These are phyloP conservation scores for Bryoglossum gracile DNA, from an alignment of 495 filamentous ascomycete species.

Conservation along the genomic window DNA sequence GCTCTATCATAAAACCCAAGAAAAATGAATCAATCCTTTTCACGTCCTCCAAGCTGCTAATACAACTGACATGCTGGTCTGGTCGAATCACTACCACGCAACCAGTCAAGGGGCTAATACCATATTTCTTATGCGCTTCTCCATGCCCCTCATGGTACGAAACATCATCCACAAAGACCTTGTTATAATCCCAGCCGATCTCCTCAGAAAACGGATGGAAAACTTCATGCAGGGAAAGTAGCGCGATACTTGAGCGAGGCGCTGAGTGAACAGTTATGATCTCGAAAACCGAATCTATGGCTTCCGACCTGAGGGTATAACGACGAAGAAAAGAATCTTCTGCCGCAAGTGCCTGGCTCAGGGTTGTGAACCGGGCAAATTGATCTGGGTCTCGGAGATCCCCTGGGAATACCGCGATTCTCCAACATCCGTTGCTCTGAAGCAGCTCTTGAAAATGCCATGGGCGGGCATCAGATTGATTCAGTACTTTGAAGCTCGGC, in stretches of 20 bases:
- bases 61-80: constrained; percentile 24
- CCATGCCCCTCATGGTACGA: constrained; percentile 52
- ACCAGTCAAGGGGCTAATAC: not conserved
- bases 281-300: constrained; percentile 43
- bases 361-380: constrained; percentile 38
- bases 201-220: constrained; percentile 50
- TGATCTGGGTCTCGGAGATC: constrained; percentile 36
- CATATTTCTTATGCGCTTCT: constrained; percentile 32
- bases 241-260: constrained; percentile 39
- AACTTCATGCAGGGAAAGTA: constrained; percentile 50
- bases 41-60: constrained; percentile 51
- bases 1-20: not conserved
- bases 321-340: constrained; percentile 32
- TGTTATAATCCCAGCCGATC: constrained; percentile 54
- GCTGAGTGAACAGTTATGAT: constrained; percentile 55
- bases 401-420: constrained; percentile 55
- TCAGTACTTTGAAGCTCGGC: constrained; percentile 50
- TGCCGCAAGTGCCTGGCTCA: constrained; percentile 34
- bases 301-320: constrained; percentile 34
- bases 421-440: constrained; percentile 50
- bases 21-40: constrained; percentile 25
- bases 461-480: constrained; percentile 50
- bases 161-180: constrained; percentile 56
- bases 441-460: constrained; percentile 42
- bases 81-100: constrained; percentile 1